Evolutionary conservation across 1,284 basidiomycete genomes (phyloP).

Genomic region (Puccinia triticina): DNA sequence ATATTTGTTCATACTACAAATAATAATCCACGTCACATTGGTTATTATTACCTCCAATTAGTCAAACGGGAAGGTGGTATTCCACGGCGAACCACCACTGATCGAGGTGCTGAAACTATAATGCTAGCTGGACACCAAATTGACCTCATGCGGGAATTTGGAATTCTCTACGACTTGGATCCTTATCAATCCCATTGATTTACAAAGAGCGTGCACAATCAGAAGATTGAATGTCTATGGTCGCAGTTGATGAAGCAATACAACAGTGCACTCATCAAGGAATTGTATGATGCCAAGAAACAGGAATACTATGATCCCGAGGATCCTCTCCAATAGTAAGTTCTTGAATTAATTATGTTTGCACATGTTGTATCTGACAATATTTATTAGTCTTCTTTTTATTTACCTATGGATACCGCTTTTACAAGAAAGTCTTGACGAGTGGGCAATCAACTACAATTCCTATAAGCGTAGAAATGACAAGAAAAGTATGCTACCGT

Average conservation of each 20-base stretch:
- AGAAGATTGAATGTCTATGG: constrained; percentile 20
- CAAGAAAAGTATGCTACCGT: not conserved
- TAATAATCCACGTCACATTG: constrained; percentile 26
- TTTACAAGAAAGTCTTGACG: not conserved
- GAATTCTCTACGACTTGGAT: not conserved
- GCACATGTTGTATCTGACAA: not conserved
- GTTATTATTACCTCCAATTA: constrained; percentile 17
- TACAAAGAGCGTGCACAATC: constrained; percentile 11
- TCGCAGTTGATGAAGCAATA: constrained; percentile 6
- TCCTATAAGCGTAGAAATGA: not conserved
- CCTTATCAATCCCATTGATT: not conserved
- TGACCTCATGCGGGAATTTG: not conserved
- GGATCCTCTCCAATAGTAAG: not conserved
- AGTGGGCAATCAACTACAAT: not conserved
- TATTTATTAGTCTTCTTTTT: not conserved
- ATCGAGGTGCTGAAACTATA: not conserved
- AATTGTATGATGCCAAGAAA: not conserved
- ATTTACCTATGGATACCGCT: not conserved
- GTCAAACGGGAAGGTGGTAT: constrained; percentile 9
- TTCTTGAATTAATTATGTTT: not conserved
- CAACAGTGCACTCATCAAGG: not conserved
- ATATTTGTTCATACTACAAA: constrained; percentile 27
- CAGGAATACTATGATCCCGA: constrained; percentile 4
- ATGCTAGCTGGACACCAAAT: constrained; percentile 1
- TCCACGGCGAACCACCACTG: constrained; percentile 5